Base-by-base conservation (phyloP, 192 early-diverging fungal genomes). In the Coemansia sp. region DNA sequence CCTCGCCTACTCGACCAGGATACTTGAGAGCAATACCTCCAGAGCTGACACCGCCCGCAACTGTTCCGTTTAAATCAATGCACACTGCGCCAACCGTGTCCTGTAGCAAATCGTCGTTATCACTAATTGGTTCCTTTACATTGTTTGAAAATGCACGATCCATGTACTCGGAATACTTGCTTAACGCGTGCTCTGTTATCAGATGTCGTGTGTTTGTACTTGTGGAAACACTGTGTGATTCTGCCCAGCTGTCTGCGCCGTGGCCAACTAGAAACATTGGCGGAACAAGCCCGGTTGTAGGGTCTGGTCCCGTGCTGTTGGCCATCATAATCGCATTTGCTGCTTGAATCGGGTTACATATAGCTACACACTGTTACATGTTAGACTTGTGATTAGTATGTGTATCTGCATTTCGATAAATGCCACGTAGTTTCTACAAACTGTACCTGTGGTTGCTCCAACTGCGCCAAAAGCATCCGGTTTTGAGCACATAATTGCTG, bases 31-130 rank as follows among this genome's bases (percentile, higher is more conserved):
- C 85, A 56, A 95, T 93, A 0, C 94, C 94, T 21, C 94, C 94
- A 52, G 88, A 92, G 66, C 89, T 92, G 1, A 95, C 93, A 2
- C 88, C 92, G 1, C 91, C 75, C 0, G 87, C 83, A 14, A 93
- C 69, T 50, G 83, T 76, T 6, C 92, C 93, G 8, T 54, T 22
- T 4, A 14, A 14, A 60, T 93, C 91, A 3, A 93, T 71, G 53
- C 87, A 89, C 52, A 97, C 86, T 0, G 91, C 92, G 0, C 94
- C 94, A 2, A 97, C 93, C n/a, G 94, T 97, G 59, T 96, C 94
- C 43, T 86, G 76, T 15, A 83, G 15, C 27, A 66, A 1, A 22
- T 61, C 69, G 1, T 54, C 24, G 1, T 65, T 53, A 22, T 61
- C 69, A 0, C 49, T 15, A 1, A 60, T 53, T 21, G 12, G 37